Conservation (phyloP, 169 alveolate genomes). For the Plasmodium fragile region DNA sequence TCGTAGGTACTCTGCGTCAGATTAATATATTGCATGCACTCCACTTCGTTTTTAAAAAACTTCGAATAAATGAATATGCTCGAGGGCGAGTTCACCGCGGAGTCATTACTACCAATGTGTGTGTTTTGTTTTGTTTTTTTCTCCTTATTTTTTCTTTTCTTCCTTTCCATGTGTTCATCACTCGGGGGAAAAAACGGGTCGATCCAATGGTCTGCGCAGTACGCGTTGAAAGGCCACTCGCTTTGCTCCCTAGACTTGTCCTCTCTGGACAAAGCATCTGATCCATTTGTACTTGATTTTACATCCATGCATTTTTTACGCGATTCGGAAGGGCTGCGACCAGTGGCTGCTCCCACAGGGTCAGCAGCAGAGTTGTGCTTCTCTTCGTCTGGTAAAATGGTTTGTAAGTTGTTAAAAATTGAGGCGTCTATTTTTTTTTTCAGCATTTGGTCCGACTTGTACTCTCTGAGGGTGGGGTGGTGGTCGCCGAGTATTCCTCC, state of each 20-base stretch:
- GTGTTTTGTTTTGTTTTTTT: not conserved
- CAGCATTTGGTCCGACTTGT: not conserved
- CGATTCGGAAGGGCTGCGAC: not conserved
- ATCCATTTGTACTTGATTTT: not conserved
- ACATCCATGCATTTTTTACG: not conserved
- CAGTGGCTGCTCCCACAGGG: not conserved
- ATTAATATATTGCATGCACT: constrained; percentile 66
- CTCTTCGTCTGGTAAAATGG: constrained; percentile 5
- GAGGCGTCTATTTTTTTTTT: constrained; percentile 33
- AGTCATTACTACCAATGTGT: not conserved
- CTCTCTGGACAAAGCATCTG: not conserved
- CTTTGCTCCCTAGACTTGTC: not conserved
- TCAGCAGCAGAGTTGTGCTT: not conserved
- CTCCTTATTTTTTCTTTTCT: constrained; percentile 8
- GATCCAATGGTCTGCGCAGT: not conserved
- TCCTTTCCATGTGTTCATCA: constrained; percentile 17
- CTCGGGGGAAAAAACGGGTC: not conserved
- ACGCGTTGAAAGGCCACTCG: not conserved
- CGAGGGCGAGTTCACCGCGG: not conserved
- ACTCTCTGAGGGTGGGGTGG: not conserved
- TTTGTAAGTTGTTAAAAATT: constrained; percentile 9
- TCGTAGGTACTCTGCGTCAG: constrained; percentile 62
- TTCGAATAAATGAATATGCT: constrained; percentile 9
- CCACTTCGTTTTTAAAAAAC: constrained; percentile 45
- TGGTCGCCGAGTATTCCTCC: not conserved